These are phyloP conservation scores for Picochlorum sp. DNA, from an alignment of 139 green algal genomes.

Conservation along the genomic window DNA sequence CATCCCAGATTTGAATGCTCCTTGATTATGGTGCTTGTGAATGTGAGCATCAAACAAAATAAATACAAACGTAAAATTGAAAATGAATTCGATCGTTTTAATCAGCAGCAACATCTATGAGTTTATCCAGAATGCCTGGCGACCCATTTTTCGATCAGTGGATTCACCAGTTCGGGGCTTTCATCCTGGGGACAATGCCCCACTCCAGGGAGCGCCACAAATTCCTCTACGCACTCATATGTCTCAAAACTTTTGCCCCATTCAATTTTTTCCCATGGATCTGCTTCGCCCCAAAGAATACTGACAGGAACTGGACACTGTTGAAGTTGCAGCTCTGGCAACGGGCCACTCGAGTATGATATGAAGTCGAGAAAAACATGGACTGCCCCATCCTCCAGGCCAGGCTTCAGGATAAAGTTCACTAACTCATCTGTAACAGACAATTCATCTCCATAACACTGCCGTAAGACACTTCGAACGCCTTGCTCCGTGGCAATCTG, in stretches of 20 bases:
- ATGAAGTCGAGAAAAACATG: constrained; percentile 99
- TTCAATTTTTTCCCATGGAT: constrained; percentile 83
- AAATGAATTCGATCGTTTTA: too few species aligned
- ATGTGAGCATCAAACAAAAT: not conserved
- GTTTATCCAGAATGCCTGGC: not conserved
- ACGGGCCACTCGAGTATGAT: constrained; percentile 74
- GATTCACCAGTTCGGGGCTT: constrained; percentile 84
- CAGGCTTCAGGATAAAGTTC: constrained; percentile 79
- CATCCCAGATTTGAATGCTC: constrained; percentile 12
- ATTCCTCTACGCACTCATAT: constrained; percentile 65
- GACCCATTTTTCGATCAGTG: constrained; percentile 25
- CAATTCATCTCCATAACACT: constrained; percentile 77
- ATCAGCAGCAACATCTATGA: not conserved
- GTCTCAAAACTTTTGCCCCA: constrained; percentile 52
- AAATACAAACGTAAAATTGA: too few species aligned
- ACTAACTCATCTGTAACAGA: constrained; percentile 91
- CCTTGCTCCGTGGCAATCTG: constrained; percentile 58
- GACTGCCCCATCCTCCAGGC: constrained; percentile 71
- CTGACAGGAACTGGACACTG: constrained; percentile 50
- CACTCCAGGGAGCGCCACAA: constrained; percentile 68
- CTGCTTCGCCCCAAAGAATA: constrained; percentile 81
- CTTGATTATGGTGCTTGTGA: not conserved
- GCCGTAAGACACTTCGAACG: constrained; percentile 70
- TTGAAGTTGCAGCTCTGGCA: constrained; percentile 82
- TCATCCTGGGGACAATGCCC: constrained; percentile 86